A percentile compares a stretch with the other conserved stretches of the same genome.
Evolutionary conservation across 257 asterid genomes (phyloP).

Genomic region (Solanum verrucosum): DNA sequence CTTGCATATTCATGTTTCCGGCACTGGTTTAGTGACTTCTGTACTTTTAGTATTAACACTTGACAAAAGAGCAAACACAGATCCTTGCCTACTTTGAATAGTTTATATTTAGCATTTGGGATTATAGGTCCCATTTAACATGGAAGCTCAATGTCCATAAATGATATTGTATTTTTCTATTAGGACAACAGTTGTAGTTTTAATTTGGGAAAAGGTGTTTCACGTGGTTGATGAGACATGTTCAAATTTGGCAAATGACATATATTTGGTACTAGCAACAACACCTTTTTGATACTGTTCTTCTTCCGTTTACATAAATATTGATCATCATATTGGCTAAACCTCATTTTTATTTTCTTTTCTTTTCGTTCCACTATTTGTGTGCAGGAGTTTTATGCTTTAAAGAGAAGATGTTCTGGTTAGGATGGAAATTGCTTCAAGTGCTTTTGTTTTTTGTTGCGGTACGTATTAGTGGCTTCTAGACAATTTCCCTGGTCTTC

Average conservation of each 20-base stretch:
- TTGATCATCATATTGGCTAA: not conserved
- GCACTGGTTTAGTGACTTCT: not conserved
- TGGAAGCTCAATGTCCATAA: not conserved
- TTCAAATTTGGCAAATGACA: not conserved
- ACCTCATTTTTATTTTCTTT: not conserved
- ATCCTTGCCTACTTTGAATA: not conserved
- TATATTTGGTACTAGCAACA: not conserved
- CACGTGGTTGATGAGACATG: not conserved
- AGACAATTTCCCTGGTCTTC: not conserved
- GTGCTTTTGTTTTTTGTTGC: conserved; percentile 79
- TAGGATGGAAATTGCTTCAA: conserved; percentile 74
- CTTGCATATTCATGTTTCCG: not conserved
- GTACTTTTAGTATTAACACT: not conserved
- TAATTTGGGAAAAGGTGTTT: not conserved
- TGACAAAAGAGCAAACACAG: not conserved
- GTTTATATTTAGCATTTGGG: not conserved
- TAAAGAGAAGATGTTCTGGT: conserved; percentile 70
- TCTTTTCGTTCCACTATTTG: conserved; percentile 13
- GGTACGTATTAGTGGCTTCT: conserved; percentile 32
- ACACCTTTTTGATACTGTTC: not conserved
- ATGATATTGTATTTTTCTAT: not conserved
- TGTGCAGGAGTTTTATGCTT: conserved; percentile 77
- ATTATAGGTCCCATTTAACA: not conserved
- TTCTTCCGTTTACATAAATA: not conserved
- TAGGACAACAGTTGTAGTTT: not conserved